Evolutionary conservation across 805 yeast species (phyloP).

Genomic region (Jamesozyma rosinii): DNA sequence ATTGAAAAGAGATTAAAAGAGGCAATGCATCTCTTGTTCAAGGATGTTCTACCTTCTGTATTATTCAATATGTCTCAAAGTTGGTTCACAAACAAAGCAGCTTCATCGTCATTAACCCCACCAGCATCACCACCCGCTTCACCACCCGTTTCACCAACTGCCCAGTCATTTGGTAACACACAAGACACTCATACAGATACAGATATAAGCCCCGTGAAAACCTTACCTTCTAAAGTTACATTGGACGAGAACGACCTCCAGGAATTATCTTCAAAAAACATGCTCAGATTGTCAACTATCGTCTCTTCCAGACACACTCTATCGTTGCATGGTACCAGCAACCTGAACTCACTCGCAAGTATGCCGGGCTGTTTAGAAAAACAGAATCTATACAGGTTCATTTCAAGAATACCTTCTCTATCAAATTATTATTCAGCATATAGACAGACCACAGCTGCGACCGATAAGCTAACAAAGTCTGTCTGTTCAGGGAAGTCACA

Average conservation of each 20-base stretch:
- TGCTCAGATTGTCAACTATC: constrained; percentile 57
- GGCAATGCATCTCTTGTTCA: constrained; percentile 28
- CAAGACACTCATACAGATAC: not conserved
- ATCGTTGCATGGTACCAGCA: constrained; percentile 49
- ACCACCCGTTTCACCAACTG: not conserved
- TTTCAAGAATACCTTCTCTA: constrained; percentile 27
- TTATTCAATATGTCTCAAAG: constrained; percentile 30
- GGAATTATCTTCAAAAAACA: constrained; percentile 54
- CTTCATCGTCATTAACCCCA: not conserved
- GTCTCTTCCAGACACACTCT: constrained; percentile 73
- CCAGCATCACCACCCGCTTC: constrained; percentile 3
- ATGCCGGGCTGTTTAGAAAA: constrained; percentile 30
- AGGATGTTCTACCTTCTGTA: constrained; percentile 29
- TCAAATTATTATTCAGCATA: constrained; percentile 16
- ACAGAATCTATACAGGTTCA: constrained; percentile 27
- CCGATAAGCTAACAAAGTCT: not conserved
- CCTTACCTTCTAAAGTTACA: constrained; percentile 6
- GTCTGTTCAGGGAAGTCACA: not conserved
- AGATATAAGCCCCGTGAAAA: not conserved
- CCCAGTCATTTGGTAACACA: not conserved
- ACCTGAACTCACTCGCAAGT: constrained; percentile 33
- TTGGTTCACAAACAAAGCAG: constrained; percentile 18
- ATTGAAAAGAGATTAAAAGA: constrained; percentile 29
- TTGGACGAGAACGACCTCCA: constrained; percentile 25
- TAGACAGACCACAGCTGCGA: constrained; percentile 1